Evolutionary conservation across 2,329 filamentous ascomycete species (phyloP).

Genomic region (Scolecobasidium constrictum): DNA sequence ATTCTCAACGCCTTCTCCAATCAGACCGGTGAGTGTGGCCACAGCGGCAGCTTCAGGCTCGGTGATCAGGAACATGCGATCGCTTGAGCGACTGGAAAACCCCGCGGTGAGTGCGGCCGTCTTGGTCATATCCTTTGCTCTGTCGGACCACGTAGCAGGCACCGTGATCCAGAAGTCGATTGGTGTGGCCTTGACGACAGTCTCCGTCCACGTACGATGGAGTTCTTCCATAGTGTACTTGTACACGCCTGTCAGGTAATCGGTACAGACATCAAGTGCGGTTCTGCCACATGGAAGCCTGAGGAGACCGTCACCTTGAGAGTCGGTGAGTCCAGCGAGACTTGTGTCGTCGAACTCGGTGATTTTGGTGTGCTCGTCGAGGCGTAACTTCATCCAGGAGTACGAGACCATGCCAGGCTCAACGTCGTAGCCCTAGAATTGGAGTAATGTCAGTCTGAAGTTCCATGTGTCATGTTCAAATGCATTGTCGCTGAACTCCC

Average conservation of each 20-base stretch:
- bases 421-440: constrained; percentile 1
- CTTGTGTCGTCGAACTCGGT: background rate
- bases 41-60: constrained; percentile 17
- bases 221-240: background rate
- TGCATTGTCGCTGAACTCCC: too few species aligned
- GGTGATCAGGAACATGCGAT: constrained; percentile 16
- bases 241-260: background rate
- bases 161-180: constrained; percentile 17
- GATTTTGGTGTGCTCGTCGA: background rate
- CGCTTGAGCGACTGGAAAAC: constrained; percentile 13
- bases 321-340: background rate
- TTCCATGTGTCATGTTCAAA: too few species aligned
- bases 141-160: constrained; percentile 17
- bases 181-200: background rate
- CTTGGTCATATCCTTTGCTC: constrained; percentile 15
- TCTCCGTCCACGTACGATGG: background rate
- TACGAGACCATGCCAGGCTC: background rate
- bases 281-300: background rate
- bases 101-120: constrained; percentile 13
- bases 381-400: background rate
- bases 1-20: background rate
- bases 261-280: background rate
- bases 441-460: too few species aligned
- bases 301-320: background rate
- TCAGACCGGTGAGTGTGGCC: background rate